Percentiles rank a stretch among this genome's conserved stretches.
These are phyloP conservation scores for Teunomyces lycoperdinae DNA, from an alignment of 805 yeast species.

Conservation along the genomic window DNA sequence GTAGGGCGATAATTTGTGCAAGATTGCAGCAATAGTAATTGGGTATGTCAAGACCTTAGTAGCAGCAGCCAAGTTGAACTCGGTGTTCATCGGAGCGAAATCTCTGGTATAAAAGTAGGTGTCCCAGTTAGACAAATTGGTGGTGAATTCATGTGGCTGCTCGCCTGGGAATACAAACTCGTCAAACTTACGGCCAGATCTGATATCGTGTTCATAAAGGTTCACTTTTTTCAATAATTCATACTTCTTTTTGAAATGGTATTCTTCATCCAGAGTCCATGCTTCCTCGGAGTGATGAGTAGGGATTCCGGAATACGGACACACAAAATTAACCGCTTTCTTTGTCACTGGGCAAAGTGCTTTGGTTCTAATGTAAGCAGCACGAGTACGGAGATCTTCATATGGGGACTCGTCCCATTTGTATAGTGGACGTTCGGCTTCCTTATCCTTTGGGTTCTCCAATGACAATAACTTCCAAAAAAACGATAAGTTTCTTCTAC, in stretches of 20 bases:
- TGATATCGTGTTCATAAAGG: slow-evolving; percentile 88
- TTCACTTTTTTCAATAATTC: slow-evolving; percentile 82
- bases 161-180: slow-evolving; percentile 90
- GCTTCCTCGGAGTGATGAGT: slow-evolving; percentile 90
- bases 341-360: slow-evolving; percentile 91
- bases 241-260: slow-evolving; percentile 65
- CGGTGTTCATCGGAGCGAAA: slow-evolving; percentile 94
- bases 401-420: slow-evolving; percentile 93
- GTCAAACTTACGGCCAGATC: slow-evolving; percentile 92
- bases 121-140: slow-evolving; percentile 88
- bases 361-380: slow-evolving; percentile 82
- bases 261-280: slow-evolving; percentile 76
- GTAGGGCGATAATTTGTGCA: slow-evolving; percentile 87
- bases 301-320: slow-evolving; percentile 95
- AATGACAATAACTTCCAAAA: slow-evolving; percentile 37
- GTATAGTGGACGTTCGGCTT: slow-evolving; percentile 36
- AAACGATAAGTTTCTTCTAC: slow-evolving; percentile 30
- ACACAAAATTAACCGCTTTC: slow-evolving; percentile 74
- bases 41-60: slow-evolving; percentile 95
- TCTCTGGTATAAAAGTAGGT: slow-evolving; percentile 88
- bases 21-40: slow-evolving; percentile 75
- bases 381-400: slow-evolving; percentile 83
- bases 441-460: slow-evolving; percentile 26
- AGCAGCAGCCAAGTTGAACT: slow-evolving; percentile 91
- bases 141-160: slow-evolving; percentile 70